A percentile compares a stretch with the other conserved stretches of the same genome.
These are phyloP conservation scores for Helenozyma rhizophorensis DNA, from an alignment of 805 yeast species.

Conservation along the genomic window DNA sequence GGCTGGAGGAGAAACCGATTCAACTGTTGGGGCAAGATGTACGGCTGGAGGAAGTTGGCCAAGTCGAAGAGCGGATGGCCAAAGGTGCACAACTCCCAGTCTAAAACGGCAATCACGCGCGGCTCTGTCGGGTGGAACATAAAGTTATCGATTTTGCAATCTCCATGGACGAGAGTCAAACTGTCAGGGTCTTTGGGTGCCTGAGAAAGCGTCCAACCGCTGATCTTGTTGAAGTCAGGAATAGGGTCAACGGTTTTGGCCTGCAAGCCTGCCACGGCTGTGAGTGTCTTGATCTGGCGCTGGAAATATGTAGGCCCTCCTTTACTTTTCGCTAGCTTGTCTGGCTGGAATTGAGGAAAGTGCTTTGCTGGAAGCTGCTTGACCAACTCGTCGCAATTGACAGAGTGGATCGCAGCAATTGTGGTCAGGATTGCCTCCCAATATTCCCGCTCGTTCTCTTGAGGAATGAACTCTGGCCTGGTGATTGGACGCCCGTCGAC, in stretches of 20 bases:
- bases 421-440: slow-evolving; percentile 51
- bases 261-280: slow-evolving; percentile 37
- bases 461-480: slow-evolving; percentile 42
- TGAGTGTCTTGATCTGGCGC: slow-evolving; percentile 48
- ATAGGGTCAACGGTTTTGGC: slow-evolving; percentile 41
- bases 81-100: slow-evolving; percentile 63
- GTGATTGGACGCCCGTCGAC: slow-evolving; percentile 54
- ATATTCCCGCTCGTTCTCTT: slow-evolving; percentile 20
- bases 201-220: slow-evolving; percentile 36
- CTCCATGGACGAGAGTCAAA: slow-evolving; percentile 55
- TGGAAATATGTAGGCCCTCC: slow-evolving; percentile 39
- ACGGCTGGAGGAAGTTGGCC: slow-evolving; percentile 55
- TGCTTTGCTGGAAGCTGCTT: slow-evolving; percentile 40
- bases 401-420: slow-evolving; percentile 44
- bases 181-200: slow-evolving; percentile 47
- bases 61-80: slow-evolving; percentile 64
- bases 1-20: slow-evolving; percentile 18
- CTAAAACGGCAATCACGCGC: slow-evolving; percentile 50
- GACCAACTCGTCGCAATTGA: slow-evolving; percentile 41
- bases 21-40: slow-evolving; percentile 39
- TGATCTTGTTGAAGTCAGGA: slow-evolving; percentile 41
- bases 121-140: slow-evolving; percentile 52
- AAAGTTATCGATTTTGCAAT: slow-evolving; percentile 61
- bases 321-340: slow-evolving; percentile 11
- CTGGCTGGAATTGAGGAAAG: slow-evolving; percentile 39